Percentiles rank a stretch among this genome's conserved stretches.
phyloP scores from a whole-genome alignment of 2,329 filamentous ascomycete species.

The Colletotrichum ledebouriae region DNA sequence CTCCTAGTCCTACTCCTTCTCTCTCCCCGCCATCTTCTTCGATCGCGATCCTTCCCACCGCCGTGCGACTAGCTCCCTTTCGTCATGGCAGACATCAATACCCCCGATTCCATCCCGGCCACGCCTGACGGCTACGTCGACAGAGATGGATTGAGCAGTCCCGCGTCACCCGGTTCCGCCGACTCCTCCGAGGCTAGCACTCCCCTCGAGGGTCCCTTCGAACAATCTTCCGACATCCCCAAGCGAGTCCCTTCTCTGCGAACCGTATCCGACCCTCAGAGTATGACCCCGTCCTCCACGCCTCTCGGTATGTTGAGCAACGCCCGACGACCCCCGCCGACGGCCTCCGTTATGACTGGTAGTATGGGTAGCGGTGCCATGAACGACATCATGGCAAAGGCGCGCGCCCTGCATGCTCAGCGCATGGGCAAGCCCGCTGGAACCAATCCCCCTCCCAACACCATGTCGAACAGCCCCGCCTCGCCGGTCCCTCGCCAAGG shows the following conservation, averaged over 20 bases:
- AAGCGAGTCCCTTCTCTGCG: slow-evolving; percentile 71
- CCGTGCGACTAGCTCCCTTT: neutral
- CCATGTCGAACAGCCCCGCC: slow-evolving; percentile 49
- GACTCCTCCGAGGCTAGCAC: slow-evolving; percentile 63
- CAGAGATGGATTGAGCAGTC: slow-evolving; percentile 51
- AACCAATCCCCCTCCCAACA: slow-evolving; percentile 43
- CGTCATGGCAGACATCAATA: slow-evolving; percentile 43
- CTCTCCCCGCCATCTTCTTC: neutral
- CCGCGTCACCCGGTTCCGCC: slow-evolving; percentile 60
- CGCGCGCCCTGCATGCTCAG: slow-evolving; percentile 60
- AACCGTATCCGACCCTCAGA: slow-evolving; percentile 70
- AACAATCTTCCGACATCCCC: slow-evolving; percentile 53
- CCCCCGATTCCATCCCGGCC: slow-evolving; percentile 55
- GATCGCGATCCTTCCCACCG: slow-evolving; percentile 1
- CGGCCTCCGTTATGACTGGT: slow-evolving; percentile 50
- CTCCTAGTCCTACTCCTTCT: neutral
- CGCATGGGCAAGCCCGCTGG: slow-evolving; percentile 57
- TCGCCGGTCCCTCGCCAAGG: slow-evolving; percentile 47
- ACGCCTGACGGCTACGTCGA: slow-evolving; percentile 62
- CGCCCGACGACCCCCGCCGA: slow-evolving; percentile 66
- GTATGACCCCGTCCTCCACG: slow-evolving; percentile 87
- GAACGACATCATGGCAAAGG: slow-evolving; percentile 61
- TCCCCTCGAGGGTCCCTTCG: slow-evolving; percentile 57
- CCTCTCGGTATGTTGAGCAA: slow-evolving; percentile 81
- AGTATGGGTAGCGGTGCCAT: slow-evolving; percentile 50